Base-by-base conservation (phyloP, 2,329 filamentous ascomycete genomes). In the Pestalotiopsis fici region DNA sequence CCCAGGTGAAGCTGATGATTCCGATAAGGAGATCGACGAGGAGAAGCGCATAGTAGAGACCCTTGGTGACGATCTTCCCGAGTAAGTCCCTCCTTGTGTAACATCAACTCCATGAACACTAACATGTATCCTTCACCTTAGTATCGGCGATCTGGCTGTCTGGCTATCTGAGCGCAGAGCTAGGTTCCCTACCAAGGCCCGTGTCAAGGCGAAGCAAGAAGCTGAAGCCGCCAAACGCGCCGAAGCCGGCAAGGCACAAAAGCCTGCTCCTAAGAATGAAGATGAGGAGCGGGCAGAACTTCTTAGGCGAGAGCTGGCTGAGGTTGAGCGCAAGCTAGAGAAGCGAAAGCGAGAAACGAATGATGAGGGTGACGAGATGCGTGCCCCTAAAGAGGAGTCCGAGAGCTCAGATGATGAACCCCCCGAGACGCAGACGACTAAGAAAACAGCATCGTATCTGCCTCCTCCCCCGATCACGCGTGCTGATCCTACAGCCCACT, bases 121-220 rank as follows among this genome's bases (percentile, higher is more conserved):
- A 59, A 73, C 64, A 37, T 35, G 21, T 18, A 59, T 9, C 31
- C 69, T 55, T 23, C 28, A 50, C 2, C 21, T 50, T 65, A 89
- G 86, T 67, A 83, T 87, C 18, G 87, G 88, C 67, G 94, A 98
- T 75, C 85, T 98, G 66, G 87, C 89, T 27, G 88, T 89, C 6
- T 98, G 94, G 89, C 88, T 97, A 70, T 89, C 89, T 62, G 94
- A 97, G 78, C 89, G 95, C 68, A 91, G 87, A 76, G 91, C 89
- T 71, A 90, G 91, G 64, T 98, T 88, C 77, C 95, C 95, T 2
- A 98, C 95, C 2, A 88, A 89, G 77, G 88, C 88, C 68, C 90
- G 93, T 66, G 83, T 90, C 69, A 86, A 88, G 69, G 88, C 88
- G 70, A 93, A 87, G 78, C 87, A 88, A 70, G 84, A 85, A 72